phyloP scores from a whole-genome alignment of 352 stramenopile genomes.

The Phytophthora pistaciae region DNA sequence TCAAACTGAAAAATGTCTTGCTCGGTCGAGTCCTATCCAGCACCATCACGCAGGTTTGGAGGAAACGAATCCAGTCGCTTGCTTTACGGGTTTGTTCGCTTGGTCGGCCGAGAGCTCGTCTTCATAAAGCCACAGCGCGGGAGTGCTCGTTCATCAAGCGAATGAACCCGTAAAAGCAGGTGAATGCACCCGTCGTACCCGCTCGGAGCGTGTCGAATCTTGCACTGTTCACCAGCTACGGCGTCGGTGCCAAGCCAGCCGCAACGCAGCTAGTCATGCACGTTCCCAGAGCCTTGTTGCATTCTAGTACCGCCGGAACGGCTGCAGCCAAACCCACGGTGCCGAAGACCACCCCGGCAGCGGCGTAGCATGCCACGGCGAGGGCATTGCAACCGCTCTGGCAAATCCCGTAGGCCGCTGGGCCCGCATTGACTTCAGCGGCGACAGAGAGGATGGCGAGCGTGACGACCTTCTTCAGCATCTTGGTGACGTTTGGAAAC shows the following conservation, averaged over 20 bases:
- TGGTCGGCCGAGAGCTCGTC: conserved; percentile 1
- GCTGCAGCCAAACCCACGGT: conserved; percentile 22
- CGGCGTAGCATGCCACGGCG: conserved; percentile 47
- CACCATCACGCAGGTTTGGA: not conserved
- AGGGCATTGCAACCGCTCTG: conserved; percentile 52
- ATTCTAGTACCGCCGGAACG: conserved; percentile 24
- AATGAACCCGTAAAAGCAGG: conserved; percentile 17
- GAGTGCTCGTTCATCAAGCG: conserved; percentile 11
- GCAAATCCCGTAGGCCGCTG: conserved; percentile 42
- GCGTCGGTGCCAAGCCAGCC: conserved; percentile 31
- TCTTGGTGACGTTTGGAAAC: conserved; percentile 3
- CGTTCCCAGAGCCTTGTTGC: conserved; percentile 36
- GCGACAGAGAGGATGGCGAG: too few species aligned
- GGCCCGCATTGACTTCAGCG: conserved; percentile 27
- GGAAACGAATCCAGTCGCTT: not conserved
- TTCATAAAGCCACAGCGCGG: not conserved
- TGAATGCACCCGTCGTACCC: not conserved
- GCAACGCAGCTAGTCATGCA: conserved; percentile 57
- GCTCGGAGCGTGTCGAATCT: not conserved
- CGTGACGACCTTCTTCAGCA: too few species aligned
- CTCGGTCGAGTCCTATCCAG: not conserved
- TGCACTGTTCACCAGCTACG: conserved; percentile 9
- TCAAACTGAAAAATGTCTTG: not conserved
- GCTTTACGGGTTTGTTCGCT: conserved; percentile 12
- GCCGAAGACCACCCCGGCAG: conserved; percentile 46